Conservation (phyloP, 331 rosid species). For the Rosa hybrid region DNA sequence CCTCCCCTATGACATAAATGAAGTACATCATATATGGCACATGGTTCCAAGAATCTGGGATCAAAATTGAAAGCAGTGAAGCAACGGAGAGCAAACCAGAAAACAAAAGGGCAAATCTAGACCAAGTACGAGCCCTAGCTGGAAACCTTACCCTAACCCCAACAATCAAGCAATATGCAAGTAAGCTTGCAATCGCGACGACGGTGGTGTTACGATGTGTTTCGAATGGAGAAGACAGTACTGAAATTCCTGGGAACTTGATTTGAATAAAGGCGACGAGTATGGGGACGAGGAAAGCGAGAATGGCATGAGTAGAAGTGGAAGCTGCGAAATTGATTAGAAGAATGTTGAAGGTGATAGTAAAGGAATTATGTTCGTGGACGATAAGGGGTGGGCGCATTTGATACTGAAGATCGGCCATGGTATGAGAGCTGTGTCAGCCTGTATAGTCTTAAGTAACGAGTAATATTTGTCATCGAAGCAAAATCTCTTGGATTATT, state of each 20-base stretch:
- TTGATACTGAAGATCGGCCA: neutral
- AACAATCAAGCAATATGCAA: conserved; percentile 14
- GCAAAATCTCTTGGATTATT: neutral
- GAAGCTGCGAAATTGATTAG: conserved; percentile 1
- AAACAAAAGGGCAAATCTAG: neutral
- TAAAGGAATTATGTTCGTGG: neutral
- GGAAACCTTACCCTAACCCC: neutral
- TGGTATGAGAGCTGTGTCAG: neutral
- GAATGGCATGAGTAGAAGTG: conserved; percentile 1
- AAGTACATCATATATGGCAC: neutral
- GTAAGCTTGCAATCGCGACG: neutral
- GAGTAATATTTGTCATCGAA: neutral
- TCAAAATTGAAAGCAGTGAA: conserved; percentile 7
- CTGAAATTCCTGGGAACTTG: neutral
- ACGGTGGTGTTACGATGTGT: neutral
- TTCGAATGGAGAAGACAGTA: conserved; percentile 11
- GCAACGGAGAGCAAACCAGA: conserved; percentile 5
- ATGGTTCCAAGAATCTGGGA: neutral
- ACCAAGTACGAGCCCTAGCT: neutral
- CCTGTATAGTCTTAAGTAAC: neutral
- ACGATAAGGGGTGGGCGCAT: neutral
- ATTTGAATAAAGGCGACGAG: conserved; percentile 7
- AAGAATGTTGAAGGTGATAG: neutral
- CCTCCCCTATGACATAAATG: neutral
- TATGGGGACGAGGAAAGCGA: neutral